Evolutionary conservation across 2,329 filamentous ascomycete species (phyloP).

Genomic region (Escovopsis sp.): DNA sequence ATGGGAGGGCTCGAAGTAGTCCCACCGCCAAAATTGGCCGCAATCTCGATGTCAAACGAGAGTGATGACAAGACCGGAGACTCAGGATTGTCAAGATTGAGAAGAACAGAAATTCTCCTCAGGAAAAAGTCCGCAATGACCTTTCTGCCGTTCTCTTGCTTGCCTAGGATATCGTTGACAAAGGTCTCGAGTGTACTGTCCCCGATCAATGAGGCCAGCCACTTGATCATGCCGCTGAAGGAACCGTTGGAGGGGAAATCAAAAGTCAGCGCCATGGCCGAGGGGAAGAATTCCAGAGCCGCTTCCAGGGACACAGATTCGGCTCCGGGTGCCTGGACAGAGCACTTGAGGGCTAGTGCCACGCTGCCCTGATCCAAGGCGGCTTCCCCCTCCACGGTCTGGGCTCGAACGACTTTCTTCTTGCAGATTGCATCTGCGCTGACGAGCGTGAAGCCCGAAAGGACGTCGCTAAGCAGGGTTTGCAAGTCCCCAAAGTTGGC

Average conservation of each 20-base stretch:
- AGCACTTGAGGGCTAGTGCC: conserved; percentile 1
- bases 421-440: conserved; percentile 4
- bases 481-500: neutral
- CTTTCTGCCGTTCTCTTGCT: conserved; percentile 1
- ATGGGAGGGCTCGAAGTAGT: neutral
- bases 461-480: neutral
- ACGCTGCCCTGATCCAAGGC: conserved; percentile 1
- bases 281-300: neutral
- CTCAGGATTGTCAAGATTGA: neutral
- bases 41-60: conserved; percentile 2
- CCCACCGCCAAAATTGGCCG: conserved; percentile 1
- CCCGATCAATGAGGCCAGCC: conserved; percentile 2
- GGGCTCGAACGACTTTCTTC: conserved; percentile 1
- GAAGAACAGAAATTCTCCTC: conserved; percentile 1
- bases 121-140: neutral
- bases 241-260: neutral
- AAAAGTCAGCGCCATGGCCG: neutral
- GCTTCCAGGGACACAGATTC: conserved; percentile 1
- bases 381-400: neutral
- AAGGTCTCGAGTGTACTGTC: neutral
- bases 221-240: conserved; percentile 1
- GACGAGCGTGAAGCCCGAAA: conserved; percentile 2
- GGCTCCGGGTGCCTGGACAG: neutral
- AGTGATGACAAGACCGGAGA: neutral
- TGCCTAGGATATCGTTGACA: neutral